phyloP scores from a whole-genome alignment of 2,329 filamentous ascomycete genomes.

The Neofusicoccum parvum region DNA sequence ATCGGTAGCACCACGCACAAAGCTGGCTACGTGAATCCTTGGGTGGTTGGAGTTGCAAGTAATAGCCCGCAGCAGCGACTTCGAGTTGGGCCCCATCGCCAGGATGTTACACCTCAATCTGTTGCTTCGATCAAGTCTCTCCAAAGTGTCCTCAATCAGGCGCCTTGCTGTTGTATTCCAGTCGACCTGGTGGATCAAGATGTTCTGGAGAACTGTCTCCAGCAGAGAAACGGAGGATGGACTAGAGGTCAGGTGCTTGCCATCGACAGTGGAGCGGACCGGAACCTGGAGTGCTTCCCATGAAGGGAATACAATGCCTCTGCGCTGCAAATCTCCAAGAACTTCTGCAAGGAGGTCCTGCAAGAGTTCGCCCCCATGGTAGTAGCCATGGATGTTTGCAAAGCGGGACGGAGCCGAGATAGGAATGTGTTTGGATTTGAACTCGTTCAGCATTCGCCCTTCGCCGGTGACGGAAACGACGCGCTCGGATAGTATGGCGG shows the following conservation, averaged over 20 bases:
- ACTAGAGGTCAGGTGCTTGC: neutral
- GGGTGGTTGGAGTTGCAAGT: neutral
- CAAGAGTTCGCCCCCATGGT: neutral
- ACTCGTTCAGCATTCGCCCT: neutral
- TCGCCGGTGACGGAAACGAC: neutral
- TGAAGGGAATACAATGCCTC: neutral
- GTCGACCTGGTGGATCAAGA: neutral
- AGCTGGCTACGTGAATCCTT: neutral
- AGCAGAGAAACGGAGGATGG: neutral
- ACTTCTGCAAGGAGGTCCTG: neutral
- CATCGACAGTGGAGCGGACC: neutral
- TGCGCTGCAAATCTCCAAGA: neutral
- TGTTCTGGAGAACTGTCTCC: neutral
- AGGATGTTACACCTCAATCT: neutral
- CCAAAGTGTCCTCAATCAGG: neutral
- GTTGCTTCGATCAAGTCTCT: neutral
- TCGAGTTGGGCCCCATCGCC: neutral
- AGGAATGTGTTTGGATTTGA: neutral
- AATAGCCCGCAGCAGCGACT: neutral
- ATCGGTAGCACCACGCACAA: no score
- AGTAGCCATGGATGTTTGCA: constrained; percentile 5
- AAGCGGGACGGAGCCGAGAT: neutral
- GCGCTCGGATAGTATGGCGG: neutral
- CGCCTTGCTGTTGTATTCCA: neutral
- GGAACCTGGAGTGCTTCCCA: neutral